A percentile compares a stretch with the other conserved stretches of the same genome.
These are phyloP conservation scores for Camellia granthamiana DNA, from an alignment of 148 eudicot genomes.

Conservation along the genomic window DNA sequence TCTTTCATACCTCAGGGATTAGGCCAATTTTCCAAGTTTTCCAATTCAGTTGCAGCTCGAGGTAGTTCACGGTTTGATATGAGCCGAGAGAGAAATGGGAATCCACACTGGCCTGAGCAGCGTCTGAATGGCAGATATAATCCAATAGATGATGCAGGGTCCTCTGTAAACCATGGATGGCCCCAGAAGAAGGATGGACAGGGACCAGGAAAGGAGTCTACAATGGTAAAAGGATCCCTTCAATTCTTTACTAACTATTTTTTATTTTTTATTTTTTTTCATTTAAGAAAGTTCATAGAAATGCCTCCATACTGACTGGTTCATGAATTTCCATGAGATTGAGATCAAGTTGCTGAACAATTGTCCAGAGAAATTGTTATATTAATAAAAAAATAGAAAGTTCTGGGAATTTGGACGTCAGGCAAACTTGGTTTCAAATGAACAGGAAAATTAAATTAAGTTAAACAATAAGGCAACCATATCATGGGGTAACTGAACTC, in stretches of 20 bases:
- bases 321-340: slow-evolving; percentile 6
- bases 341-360: slow-evolving; percentile 2
- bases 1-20: slow-evolving; percentile 39
- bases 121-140: slow-evolving; percentile 28
- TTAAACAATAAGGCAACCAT: neutral
- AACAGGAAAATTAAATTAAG: neutral
- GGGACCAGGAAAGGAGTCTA: slow-evolving; percentile 30
- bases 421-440: neutral
- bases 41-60: slow-evolving; percentile 50
- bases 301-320: neutral
- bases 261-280: neutral
- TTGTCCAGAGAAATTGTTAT: neutral
- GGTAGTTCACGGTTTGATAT: slow-evolving; percentile 44
- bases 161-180: slow-evolving; percentile 33
- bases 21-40: slow-evolving; percentile 47
- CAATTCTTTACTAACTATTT: neutral
- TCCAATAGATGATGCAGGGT: slow-evolving; percentile 31
- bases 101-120: slow-evolving; percentile 42
- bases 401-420: neutral
- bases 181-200: slow-evolving; percentile 39
- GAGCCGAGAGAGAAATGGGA: slow-evolving; percentile 32
- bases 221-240: slow-evolving; percentile 23
- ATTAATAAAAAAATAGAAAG: too few species aligned
- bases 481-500: neutral
- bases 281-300: neutral